A percentile compares a stretch with the other conserved stretches of the same genome.
These are phyloP conservation scores for Coprinopsis strossmayeri DNA, from an alignment of 768 basidiomycete genomes.

Conservation along the genomic window DNA sequence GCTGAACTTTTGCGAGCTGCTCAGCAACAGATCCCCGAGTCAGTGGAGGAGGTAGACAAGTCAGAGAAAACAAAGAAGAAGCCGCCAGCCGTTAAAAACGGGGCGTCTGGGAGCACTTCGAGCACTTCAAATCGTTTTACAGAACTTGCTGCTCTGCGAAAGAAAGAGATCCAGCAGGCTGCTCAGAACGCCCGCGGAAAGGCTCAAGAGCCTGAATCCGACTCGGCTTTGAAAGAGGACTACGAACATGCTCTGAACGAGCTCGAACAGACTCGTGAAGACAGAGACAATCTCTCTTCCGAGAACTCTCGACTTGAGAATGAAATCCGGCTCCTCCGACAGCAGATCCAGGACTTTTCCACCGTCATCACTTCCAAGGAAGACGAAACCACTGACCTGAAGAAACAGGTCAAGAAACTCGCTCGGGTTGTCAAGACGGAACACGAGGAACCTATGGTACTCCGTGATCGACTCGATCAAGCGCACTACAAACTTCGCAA, in stretches of 20 bases:
- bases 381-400: not conserved
- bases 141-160: not conserved
- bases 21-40: too few relatives aligned
- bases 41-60: too few relatives aligned
- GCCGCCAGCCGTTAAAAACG: too few relatives aligned
- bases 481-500: constrained; percentile 11
- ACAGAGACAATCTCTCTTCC: not conserved
- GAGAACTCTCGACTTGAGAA: not conserved
- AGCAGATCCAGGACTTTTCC: not conserved
- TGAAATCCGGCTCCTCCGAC: not conserved
- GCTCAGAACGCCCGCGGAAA: not conserved
- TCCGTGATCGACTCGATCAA: constrained; percentile 9
- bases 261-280: not conserved
- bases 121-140: not conserved
- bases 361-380: not conserved
- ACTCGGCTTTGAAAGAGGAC: not conserved
- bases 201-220: not conserved
- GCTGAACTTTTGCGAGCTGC: too few relatives aligned
- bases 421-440: not conserved
- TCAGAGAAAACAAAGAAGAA: too few relatives aligned
- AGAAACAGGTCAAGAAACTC: not conserved
- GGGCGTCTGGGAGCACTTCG: too few relatives aligned
- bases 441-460: not conserved
- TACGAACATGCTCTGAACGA: not conserved
- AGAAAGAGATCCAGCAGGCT: not conserved